These are phyloP conservation scores for Metschnikowia kunwiensis DNA, from an alignment of 805 yeast species.

Conservation along the genomic window DNA sequence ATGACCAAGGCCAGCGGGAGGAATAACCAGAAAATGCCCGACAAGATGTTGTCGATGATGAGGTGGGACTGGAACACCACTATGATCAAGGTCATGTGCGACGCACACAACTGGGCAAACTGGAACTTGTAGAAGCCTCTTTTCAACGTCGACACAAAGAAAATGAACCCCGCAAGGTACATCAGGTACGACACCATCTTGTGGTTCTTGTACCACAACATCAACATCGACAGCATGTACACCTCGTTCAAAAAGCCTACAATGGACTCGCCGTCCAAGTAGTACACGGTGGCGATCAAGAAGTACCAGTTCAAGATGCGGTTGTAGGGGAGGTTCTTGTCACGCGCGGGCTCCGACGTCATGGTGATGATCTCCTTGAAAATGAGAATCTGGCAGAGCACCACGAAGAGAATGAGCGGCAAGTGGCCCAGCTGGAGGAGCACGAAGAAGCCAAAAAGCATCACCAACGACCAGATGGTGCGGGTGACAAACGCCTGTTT, in stretches of 20 bases:
- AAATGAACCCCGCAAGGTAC: conserved; percentile 82
- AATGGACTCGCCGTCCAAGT: conserved; percentile 81
- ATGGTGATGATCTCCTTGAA: conserved; percentile 87
- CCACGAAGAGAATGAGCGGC: conserved; percentile 69
- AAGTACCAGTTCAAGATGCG: conserved; percentile 91
- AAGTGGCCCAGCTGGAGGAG: conserved; percentile 81
- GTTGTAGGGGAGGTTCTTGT: conserved; percentile 78
- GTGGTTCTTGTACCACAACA: conserved; percentile 71
- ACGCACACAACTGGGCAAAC: conserved; percentile 87
- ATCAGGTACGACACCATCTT: conserved; percentile 78
- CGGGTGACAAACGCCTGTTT: conserved; percentile 82
- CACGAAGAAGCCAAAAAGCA: conserved; percentile 66
- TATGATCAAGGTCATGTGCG: conserved; percentile 87
- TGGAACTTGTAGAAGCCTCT: conserved; percentile 89
- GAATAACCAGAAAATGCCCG: conserved; percentile 92
- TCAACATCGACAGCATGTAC: conserved; percentile 49
- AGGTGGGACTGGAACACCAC: conserved; percentile 94
- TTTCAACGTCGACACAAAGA: conserved; percentile 84
- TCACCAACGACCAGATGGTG: conserved; percentile 89
- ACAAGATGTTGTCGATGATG: conserved; percentile 82
- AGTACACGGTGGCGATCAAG: conserved; percentile 80
- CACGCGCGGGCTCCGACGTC: conserved; percentile 81
- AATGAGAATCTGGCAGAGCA: conserved; percentile 73
- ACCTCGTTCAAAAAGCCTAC: conserved; percentile 60
- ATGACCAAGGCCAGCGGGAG: conserved; percentile 90